These are phyloP conservation scores for Colletotrichum caudatum DNA, from an alignment of 2,329 filamentous ascomycete species.

Conservation along the genomic window DNA sequence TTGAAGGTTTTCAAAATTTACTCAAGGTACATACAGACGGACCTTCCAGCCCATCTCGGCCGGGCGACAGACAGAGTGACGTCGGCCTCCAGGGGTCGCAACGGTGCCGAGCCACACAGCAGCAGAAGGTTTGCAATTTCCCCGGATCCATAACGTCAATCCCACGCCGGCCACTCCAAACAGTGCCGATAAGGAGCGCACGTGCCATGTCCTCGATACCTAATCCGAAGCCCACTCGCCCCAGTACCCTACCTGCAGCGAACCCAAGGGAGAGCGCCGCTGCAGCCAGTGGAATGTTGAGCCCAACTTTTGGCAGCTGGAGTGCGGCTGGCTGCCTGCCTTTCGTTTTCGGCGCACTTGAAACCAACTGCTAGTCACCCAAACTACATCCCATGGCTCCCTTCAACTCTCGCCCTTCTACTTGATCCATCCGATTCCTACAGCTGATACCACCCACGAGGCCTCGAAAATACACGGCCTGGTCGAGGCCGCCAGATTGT, in stretches of 20 bases:
- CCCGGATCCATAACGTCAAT: conserved; percentile 32
- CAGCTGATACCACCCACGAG: conserved; percentile 11
- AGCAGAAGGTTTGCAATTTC: conserved; percentile 32
- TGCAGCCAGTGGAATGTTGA: conserved; percentile 37
- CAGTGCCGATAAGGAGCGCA: conserved; percentile 25
- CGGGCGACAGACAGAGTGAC: conserved; percentile 21
- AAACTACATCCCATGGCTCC: conserved; percentile 34
- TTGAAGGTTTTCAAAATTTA: background rate
- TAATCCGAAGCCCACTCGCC: conserved; percentile 23
- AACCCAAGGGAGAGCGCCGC: conserved; percentile 11
- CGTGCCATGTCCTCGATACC: conserved; percentile 16
- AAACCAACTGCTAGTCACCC: conserved; percentile 37
- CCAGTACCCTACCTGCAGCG: conserved; percentile 29
- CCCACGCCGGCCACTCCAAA: conserved; percentile 18
- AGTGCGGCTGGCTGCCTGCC: conserved; percentile 32
- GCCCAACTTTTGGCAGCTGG: conserved; percentile 40
- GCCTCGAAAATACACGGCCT: conserved; percentile 25
- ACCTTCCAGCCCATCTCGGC: conserved; percentile 13
- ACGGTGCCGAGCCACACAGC: conserved; percentile 28
- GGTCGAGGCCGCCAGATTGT: conserved; percentile 34
- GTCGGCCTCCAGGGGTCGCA: conserved; percentile 29
- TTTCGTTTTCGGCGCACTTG: conserved; percentile 39
- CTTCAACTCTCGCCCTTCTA: conserved; percentile 18
- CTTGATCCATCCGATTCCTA: conserved; percentile 1
- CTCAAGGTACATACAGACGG: background rate